Percentiles rank a stretch among this genome's conserved stretches.
Conservation (phyloP, 768 basidiomycete genomes). For the Daedaleopsis sinensis region DNA sequence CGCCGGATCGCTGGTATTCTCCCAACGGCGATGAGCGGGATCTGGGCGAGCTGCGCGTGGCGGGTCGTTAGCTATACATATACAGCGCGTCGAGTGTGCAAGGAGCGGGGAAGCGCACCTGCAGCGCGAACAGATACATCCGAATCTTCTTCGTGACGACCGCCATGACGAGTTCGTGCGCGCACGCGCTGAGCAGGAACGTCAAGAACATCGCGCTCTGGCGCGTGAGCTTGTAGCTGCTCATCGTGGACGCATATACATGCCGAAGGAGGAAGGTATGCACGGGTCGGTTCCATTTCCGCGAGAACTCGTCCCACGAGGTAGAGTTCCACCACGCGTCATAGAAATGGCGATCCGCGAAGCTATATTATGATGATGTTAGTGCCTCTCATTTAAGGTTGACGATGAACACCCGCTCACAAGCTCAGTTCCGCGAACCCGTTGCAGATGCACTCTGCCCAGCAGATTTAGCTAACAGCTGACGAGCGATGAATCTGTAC, state of each 20-base stretch:
- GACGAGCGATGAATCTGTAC: not conserved
- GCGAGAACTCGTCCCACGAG: constrained; percentile 95
- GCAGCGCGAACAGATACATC: constrained; percentile 1
- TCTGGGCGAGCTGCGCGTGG: constrained; percentile 72
- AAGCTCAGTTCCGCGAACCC: constrained; percentile 91
- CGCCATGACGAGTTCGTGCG: constrained; percentile 96
- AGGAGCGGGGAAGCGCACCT: constrained; percentile 48
- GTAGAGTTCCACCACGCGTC: constrained; percentile 99
- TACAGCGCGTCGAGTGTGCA: not conserved
- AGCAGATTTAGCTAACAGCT: constrained; percentile 5
- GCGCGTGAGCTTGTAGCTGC: constrained; percentile 73
- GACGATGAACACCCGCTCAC: constrained; percentile 44
- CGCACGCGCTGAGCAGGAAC: constrained; percentile 86
- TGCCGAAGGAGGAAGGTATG: constrained; percentile 92
- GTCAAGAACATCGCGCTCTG: constrained; percentile 89
- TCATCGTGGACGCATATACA: constrained; percentile 90
- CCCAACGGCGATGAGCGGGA: constrained; percentile 86
- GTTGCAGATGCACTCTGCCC: constrained; percentile 93
- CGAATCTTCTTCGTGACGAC: constrained; percentile 88
- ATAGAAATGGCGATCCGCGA: constrained; percentile 97
- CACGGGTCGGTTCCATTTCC: constrained; percentile 99
- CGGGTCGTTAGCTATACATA: not conserved
- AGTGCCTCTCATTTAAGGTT: not conserved
- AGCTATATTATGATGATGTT: constrained; percentile 59
- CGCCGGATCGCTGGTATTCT: constrained; percentile 75